These are phyloP conservation scores for Lippia alba DNA, from an alignment of 305 asterid genomes.

Conservation along the genomic window DNA sequence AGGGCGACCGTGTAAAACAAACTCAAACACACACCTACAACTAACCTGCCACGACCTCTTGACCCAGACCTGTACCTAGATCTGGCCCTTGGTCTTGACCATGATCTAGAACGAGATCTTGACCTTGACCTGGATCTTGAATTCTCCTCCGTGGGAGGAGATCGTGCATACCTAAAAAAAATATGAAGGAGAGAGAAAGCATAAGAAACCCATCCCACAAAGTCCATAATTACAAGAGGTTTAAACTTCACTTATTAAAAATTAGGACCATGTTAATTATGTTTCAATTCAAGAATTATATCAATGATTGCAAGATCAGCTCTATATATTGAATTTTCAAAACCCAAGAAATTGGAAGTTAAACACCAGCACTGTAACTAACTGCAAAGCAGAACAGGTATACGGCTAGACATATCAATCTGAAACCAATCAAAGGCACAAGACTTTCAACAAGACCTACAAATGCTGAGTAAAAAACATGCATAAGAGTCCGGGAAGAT, in stretches of 20 bases:
- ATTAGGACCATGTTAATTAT: constrained; percentile 5
- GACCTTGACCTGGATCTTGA: constrained; percentile 63
- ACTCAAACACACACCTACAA: constrained; percentile 9
- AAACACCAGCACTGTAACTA: not conserved
- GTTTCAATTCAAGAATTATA: not conserved
- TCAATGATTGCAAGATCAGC: not conserved
- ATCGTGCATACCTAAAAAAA: constrained; percentile 62
- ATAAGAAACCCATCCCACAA: constrained; percentile 7
- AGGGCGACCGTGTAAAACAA: constrained; percentile 6
- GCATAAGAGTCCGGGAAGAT: too few species aligned
- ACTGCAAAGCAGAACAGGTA: not conserved
- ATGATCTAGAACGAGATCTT: constrained; percentile 69
- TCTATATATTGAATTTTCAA: constrained; percentile 6
- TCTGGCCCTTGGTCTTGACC: constrained; percentile 67
- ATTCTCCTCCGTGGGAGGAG: constrained; percentile 84
- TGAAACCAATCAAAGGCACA: too few species aligned
- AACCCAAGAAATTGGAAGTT: not conserved
- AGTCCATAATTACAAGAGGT: not conserved
- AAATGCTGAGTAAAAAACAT: too few species aligned
- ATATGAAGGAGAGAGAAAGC: constrained; percentile 13
- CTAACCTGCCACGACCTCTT: constrained; percentile 81
- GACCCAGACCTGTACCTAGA: constrained; percentile 65
- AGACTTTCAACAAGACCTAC: too few species aligned
- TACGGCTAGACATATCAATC: too few species aligned
- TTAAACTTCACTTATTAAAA: not conserved